Base-by-base conservation (phyloP, 2,329 filamentous ascomycete species). In the Sporothrix brasiliensis region DNA sequence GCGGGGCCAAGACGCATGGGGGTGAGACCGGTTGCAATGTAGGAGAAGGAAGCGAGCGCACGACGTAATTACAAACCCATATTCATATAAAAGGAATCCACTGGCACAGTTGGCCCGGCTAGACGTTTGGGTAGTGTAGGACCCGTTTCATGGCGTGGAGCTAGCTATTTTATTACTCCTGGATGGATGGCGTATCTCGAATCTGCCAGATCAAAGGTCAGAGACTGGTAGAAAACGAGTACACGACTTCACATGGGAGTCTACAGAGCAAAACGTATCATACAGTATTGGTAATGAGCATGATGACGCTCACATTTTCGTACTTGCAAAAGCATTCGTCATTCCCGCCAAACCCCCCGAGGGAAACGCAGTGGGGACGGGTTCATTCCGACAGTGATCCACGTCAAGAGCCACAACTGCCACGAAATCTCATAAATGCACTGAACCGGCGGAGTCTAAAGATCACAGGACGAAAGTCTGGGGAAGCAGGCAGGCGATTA, bases 401-500 rank as follows among this genome's bases (percentile, higher is more conserved):
- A 21, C 58, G 27, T 19, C 3, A 63, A 63, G 58, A 63, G 21
- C 13, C 39, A n/a, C 13, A 24, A 39, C 21, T 13, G 58, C 13
- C 30, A 30, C 54, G 30, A 21, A 7, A 34, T 34, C 30, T 19
- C 14, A 24, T 13, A 2, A 21, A 21, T 21, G n/a, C 9, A 63
- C 39, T 19, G 39, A 47, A 19, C 24, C 34, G 16, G n/a, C 24
- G 39, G 19, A 60, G 19, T 41, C 56, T 30, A 9, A 47, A 61
- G 58, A 61, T 61, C 39, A n/a, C 47, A 21, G 39, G 3, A 67
- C 47, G 5, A 39, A 34, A 44, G 61, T 53, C 44, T 52, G 49
- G 47, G 63, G 30, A 67, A 53, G 39, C 63, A 53, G 56, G 56
- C 56, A 61, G 56, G 56, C 56, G 34, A 27, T 44, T 44, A 27